Base-by-base conservation (phyloP, 306 rosid genomes). In the Casuarina equisetifolia region DNA sequence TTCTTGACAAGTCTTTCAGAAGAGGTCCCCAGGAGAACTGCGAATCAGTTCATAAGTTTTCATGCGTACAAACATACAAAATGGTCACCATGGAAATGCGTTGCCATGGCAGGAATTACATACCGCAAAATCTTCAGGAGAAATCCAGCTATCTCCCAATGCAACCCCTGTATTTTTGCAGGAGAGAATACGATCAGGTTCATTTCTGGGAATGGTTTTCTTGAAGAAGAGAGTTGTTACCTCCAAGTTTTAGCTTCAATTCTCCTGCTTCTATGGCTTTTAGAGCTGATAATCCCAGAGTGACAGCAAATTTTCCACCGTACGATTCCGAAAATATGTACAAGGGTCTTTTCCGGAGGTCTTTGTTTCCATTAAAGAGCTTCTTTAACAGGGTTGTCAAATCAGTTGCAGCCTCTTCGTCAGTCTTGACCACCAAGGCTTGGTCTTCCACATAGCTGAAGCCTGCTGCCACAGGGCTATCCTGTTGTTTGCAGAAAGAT, bases 241-340 rank as follows among this genome's bases (percentile, higher is more conserved):
- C 64, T 0, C 64, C 64, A 58, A 58, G 64, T 25, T 58, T 36
- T 20, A 58, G 39, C 39, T 58, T 58, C 35, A 58, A 58, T 58
- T 25, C 11, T 25, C 64, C 39, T 58, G 64, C 64, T n/a, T 58
- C 64, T 8, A 58, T 58, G 20, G 38, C 64, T 9, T 58, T 58
- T 25, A 58, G 38, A 58, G 64, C 64, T 7, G 64, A 58, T 58
- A 58, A 2, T 35, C 35, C 64, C 9, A 58, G 64, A 58, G 64
- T 58, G 38, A 58, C 64, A 58, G 64, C 64, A 58, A 58, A 58
- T 9, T 58, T 58, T 58, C 64, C 64, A 58, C 64, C 64, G 25
- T 58, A 58, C 25, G 64, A 58, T 35, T 58, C 64, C 1, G 39
- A 13, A 58, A 58, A 58, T 0, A 58, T 58, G 64, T 58, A 58